Base-by-base conservation (phyloP, 2,329 filamentous ascomycete species). In the Alternaria triticimaculans region DNA sequence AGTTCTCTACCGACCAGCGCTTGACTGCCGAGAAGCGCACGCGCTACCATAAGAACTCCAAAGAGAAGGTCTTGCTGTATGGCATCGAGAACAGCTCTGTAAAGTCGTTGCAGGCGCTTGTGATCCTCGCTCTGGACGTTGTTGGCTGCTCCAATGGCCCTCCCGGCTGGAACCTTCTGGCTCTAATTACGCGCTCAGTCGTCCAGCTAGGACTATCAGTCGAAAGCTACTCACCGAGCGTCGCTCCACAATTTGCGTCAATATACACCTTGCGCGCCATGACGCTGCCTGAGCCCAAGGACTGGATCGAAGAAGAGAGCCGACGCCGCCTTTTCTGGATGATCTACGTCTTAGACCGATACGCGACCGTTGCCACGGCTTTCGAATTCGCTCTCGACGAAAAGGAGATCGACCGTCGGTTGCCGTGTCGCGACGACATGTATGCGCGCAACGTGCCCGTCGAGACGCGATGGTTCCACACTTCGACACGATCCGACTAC, bases 311-410 rank as follows among this genome's bases (percentile, higher is more conserved):
- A 76, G 94, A 97, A 65, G 94, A 97, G 78, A 92, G 92, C 45
- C 86, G 94, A 26, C 87, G 94, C 26, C 86, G 94, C 25, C 83
- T 97, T 1, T 97, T 97, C 79, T 97, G 94, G 94, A 95, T 96
- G 89, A 90, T 97, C 11, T 97, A 97, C 75, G 82, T 97, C 12
- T 85, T 97, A 6, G 94, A 97, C 77, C 87, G 94, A 54, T 97
- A 97, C 76, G 93, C 93, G 1, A 97, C 94, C 0, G 90, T 97
- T 60, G 91, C 93, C 0, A 97, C 94, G 0, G 93, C 94, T 0
- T 97, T 97, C 71, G 93, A 97, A 71, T 97, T 97, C 76, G 92
- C 93, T 1, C 82, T 97, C 18, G 90, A 95, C 69, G 93, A 97
- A 73, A 92, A 91, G 75, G 94, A 97, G 74, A 95, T 97, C 48